Base-by-base conservation (phyloP, 2,329 filamentous ascomycete species). In the Sarocladium brachiariae region DNA sequence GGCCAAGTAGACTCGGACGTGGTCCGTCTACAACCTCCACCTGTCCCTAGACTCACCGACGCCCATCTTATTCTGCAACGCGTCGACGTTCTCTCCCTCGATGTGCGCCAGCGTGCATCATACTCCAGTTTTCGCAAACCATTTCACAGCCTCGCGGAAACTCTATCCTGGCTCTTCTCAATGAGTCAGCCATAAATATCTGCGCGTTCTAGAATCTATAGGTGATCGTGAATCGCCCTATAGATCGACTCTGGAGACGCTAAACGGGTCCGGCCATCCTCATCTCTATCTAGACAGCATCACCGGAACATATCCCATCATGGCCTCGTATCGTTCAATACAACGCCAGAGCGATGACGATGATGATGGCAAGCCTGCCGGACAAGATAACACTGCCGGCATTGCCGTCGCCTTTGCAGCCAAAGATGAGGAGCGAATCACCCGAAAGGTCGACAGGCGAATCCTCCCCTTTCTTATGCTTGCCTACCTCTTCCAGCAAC, bases 401-500 rank as follows among this genome's bases (percentile, higher is more conserved):
- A 19, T 49, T 27, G 33, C 46, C 18, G 46, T 49, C 4, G 30
- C 46, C 18, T 49, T 37, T 18, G 46, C 46, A 4, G 33, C 46
- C 24, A 49, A 47, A 14, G 43, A 47, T 19, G 43, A 47, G 27
- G 43, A 47, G n/a, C 43, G 30, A 3, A 35, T 49, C 46, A 49
- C 46, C 4, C 46, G 46, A 7, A 49, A 49, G 33, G 46, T 37
- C 13, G 46, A 49, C 18, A 14, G 4, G 6, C 30, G 33, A 7
- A 37, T 49, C 31, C 46, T 49, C 30, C 46, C 46, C 18, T 49
- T 49, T 25, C 60, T 74, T 48, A 75, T 85, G 52, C 67, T 84
- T 10, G 70, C 72, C 6, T 85, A 84, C 63, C 83, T 80, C 58
- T 70, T 84, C 0, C 81, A 85, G 55, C 75, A 74, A 10, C 68